phyloP scores from a whole-genome alignment of 2,329 filamentous ascomycete genomes.

The Diaporthe velutina region DNA sequence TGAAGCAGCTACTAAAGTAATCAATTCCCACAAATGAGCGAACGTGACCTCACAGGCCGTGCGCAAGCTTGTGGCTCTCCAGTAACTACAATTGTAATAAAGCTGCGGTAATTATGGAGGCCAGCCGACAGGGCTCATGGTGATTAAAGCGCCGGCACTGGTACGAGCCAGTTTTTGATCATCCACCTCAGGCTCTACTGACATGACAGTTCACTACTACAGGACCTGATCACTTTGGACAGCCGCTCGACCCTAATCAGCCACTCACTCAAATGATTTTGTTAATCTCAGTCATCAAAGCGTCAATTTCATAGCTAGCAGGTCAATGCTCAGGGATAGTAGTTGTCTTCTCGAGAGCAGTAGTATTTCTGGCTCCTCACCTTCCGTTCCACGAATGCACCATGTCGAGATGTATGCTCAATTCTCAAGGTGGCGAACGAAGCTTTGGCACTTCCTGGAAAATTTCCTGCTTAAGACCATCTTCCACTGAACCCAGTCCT shows the following conservation, averaged over 20 bases:
- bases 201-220: neutral
- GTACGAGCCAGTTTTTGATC: neutral
- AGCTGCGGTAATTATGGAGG: no score
- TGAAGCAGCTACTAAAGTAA: no score
- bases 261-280: neutral
- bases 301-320: neutral
- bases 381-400: neutral
- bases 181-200: neutral
- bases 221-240: neutral
- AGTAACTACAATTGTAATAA: no score
- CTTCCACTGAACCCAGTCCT: neutral
- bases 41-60: no score
- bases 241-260: neutral
- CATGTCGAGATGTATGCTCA: neutral
- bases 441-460: fast-evolving
- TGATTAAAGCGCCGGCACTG: neutral
- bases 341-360: neutral
- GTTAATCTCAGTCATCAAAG: no score
- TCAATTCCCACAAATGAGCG: no score
- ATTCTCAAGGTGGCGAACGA: neutral
- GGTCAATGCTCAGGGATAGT: no score
- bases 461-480: neutral
- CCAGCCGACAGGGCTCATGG: neutral
- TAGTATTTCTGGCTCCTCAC: neutral
- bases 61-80: no score